phyloP scores from a whole-genome alignment of 2,329 filamentous ascomycete genomes.

The Neurospora sp. region DNA sequence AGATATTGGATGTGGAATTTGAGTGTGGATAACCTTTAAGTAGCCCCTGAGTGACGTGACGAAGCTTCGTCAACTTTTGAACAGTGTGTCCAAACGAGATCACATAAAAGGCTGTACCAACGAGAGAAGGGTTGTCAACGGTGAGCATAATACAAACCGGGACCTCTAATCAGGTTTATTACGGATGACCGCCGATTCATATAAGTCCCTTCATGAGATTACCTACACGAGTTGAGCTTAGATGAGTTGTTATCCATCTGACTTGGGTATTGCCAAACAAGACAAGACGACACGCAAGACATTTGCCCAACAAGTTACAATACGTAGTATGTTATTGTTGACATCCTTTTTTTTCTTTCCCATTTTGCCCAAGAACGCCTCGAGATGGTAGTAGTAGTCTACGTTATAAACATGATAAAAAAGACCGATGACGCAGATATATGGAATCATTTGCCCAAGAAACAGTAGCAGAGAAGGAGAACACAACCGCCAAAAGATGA shows the following conservation, averaged over 20 bases:
- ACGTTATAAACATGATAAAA: constrained; percentile 1
- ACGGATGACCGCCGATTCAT: no score
- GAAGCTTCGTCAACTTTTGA: not conserved
- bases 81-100: not conserved
- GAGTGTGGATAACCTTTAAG: not conserved
- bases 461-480: not conserved
- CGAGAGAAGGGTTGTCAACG: no score
- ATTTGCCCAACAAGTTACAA: not conserved
- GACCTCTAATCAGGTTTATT: no score
- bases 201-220: no score
- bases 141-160: no score
- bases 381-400: constrained; percentile 3
- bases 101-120: no score
- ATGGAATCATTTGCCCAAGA: constrained; percentile 1
- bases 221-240: no score
- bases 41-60: not conserved
- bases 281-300: not conserved
- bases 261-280: not conserved
- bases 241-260: no score
- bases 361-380: constrained; percentile 7
- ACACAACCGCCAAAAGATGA: not conserved
- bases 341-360: constrained; percentile 1
- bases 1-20: no score
- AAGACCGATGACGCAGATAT: not conserved
- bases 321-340: not conserved